Base-by-base conservation (phyloP, 129 eudicot species). In the Flaveria sonorensis region DNA sequence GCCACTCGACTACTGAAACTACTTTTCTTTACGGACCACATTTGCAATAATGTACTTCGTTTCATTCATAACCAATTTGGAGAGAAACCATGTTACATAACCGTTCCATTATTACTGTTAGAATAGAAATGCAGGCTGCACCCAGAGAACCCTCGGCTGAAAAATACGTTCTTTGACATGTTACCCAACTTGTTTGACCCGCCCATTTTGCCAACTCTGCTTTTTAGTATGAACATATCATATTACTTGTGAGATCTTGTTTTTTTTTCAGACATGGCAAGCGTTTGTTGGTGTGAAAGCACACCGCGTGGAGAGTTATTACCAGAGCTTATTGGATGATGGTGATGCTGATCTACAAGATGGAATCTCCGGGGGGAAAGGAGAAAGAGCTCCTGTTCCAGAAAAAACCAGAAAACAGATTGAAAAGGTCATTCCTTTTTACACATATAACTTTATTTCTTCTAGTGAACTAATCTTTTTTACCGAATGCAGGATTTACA, bases 381-480 rank as follows among this genome's bases (percentile, higher is more conserved):
- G 28, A 56, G 28, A 20, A 56, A 66, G 32, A 10, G 76, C 61
- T 74, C 73, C 52, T 43, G 81, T 83, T 21, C 86, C 92, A 65
- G 97, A 95, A 55, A 92, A 83, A 85, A 80, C 77, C 86, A 95
- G 53, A 82, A 95, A 89, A 82, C 97, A 95, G 87, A 95, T 95
- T 83, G 99, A 95, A 89, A 95, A 95, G 99, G 99, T 95, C 87
- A 81, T 81, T 85, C 74, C 70, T 68, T 83, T 39, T 83, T 70
- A 62, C 80, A 24, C 79, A 71, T 69, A 28, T 15, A 63, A 63
- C 21, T 43, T 55, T 39, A 61, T 50, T 13, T 24, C 69, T 75
- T 61, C 66, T 28, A 13, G 23, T 68, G 75, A 62, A 74, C 92
- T 88, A 68, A 86, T 43, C 52, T 81, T 71, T 42, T 30, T 63